These are phyloP conservation scores for Pichia sp. DNA, from an alignment of 1,139 yeast species.

Conservation along the genomic window DNA sequence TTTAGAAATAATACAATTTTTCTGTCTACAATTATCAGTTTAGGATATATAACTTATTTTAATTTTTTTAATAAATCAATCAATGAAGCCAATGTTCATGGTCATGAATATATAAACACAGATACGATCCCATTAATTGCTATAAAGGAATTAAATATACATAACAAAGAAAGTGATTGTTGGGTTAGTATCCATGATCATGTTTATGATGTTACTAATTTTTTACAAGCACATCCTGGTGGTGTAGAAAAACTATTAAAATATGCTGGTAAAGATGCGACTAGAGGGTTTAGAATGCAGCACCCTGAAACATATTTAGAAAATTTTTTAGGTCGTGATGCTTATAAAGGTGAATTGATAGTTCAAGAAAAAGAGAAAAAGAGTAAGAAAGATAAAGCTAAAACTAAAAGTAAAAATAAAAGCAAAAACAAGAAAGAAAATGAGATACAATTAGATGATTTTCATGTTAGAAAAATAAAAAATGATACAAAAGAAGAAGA, in stretches of 20 bases:
- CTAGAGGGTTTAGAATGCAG: constrained; percentile 75
- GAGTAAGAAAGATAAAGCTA: neutral
- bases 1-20: neutral
- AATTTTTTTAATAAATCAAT: neutral
- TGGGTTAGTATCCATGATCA: constrained; percentile 56
- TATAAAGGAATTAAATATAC: constrained; percentile 41
- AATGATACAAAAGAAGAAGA: neutral
- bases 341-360: constrained; percentile 19
- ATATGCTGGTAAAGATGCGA: constrained; percentile 89
- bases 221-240: constrained; percentile 35
- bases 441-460: neutral
- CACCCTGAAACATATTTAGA: constrained; percentile 78
- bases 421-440: constrained; percentile 1
- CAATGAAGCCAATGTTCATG: constrained; percentile 1
- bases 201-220: constrained; percentile 63
- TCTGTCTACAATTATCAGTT: neutral
- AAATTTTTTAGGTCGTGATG: constrained; percentile 31
- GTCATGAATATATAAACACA: constrained; percentile 7
- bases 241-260: constrained; percentile 36
- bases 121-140: constrained; percentile 15
- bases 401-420: neutral
- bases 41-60: no score
- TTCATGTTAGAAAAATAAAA: neutral
- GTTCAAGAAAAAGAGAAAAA: constrained; percentile 14
- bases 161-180: constrained; percentile 50